A percentile compares a stretch with the other conserved stretches of the same genome.
These are phyloP conservation scores for Papiliotrema fonsecae DNA, from an alignment of 1,284 basidiomycete species.

Conservation along the genomic window DNA sequence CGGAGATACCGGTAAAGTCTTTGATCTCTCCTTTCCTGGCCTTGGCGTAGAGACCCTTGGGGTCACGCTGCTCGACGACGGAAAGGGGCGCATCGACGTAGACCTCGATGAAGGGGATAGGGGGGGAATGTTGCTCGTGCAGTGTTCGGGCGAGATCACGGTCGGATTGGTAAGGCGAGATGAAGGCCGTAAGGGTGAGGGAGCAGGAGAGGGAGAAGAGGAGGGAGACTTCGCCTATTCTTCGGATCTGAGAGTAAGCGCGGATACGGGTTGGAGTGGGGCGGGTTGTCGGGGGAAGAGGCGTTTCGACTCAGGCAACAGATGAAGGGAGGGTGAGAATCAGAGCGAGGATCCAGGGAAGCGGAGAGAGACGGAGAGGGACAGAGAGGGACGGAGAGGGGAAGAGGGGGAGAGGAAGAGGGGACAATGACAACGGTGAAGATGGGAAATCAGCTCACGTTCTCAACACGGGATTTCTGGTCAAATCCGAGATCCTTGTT, in stretches of 20 bases:
- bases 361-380: too few species aligned
- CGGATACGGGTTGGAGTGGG: neutral
- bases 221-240: constrained; percentile 96
- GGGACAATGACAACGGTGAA: neutral
- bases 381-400: too few species aligned
- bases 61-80: constrained; percentile 88
- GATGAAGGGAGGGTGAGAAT: too few species aligned
- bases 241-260: constrained; percentile 58
- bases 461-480: constrained; percentile 90
- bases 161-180: constrained; percentile 93
- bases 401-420: neutral
- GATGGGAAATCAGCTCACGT: constrained; percentile 48
- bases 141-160: constrained; percentile 76
- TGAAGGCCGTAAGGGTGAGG: constrained; percentile 91
- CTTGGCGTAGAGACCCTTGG: constrained; percentile 97
- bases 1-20: constrained; percentile 98
- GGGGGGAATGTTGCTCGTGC: constrained; percentile 59
- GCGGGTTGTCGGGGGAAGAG: neutral
- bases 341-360: too few species aligned
- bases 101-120: constrained; percentile 84
- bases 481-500: constrained; percentile 99
- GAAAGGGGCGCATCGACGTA: constrained; percentile 87
- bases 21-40: constrained; percentile 94
- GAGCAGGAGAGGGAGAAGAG: constrained; percentile 85
- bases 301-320: too few species aligned